Evolutionary conservation across 805 yeast species (phyloP).

Genomic region (Suhomyces prunicola): DNA sequence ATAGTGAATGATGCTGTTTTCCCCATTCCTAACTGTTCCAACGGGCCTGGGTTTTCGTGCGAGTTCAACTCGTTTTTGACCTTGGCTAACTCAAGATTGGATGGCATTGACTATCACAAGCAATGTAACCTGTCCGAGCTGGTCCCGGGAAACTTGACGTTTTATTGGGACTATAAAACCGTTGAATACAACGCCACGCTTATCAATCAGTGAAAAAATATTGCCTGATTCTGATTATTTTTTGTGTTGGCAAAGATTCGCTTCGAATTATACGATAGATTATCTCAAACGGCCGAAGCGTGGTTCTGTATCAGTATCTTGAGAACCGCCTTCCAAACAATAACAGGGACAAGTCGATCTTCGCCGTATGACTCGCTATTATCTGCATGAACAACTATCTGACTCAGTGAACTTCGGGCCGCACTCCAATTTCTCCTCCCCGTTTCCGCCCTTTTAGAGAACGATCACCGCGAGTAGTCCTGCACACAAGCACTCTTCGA

Average conservation of each 20-base stretch:
- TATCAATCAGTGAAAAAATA: constrained; percentile 1
- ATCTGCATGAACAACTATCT: too few relatives aligned
- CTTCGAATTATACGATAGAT: background rate
- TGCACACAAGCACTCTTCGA: too few relatives aligned
- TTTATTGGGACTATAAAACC: constrained; percentile 40
- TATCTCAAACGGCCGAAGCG: too few relatives aligned
- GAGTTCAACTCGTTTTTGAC: constrained; percentile 25
- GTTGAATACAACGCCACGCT: constrained; percentile 20
- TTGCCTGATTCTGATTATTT: background rate
- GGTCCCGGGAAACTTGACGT: constrained; percentile 22
- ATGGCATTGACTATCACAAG: constrained; percentile 21
- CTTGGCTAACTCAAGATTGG: constrained; percentile 26
- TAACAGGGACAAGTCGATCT: too few relatives aligned
- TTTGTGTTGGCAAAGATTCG: background rate
- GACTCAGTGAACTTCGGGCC: too few relatives aligned
- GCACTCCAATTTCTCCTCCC: too few relatives aligned
- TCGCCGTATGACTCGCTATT: too few relatives aligned
- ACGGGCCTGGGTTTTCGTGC: constrained; percentile 19
- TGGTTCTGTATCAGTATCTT: too few relatives aligned
- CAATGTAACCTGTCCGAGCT: constrained; percentile 27
- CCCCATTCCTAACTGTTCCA: constrained; percentile 10
- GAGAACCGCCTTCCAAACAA: too few relatives aligned
- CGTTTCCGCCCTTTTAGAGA: too few relatives aligned
- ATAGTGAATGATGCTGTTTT: constrained; percentile 14
- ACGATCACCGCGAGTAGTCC: too few relatives aligned